A percentile compares a stretch with the other conserved stretches of the same genome.
Conservation (phyloP, 768 basidiomycete species). For the Tubosaeta sp. region DNA sequence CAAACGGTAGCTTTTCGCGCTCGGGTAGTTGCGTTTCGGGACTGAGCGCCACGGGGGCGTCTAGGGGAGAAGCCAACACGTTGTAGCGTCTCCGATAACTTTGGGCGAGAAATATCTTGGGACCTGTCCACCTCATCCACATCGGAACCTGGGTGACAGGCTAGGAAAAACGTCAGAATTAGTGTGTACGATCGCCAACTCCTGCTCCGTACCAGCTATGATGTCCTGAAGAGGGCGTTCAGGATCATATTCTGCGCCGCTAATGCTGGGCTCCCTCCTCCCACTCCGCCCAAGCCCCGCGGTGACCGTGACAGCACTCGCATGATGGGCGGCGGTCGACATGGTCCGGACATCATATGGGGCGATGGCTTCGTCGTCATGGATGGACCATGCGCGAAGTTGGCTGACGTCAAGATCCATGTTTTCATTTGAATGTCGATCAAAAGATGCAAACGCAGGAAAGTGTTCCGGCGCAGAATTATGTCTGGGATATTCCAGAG, state of each 20-base stretch:
- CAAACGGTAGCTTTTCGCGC: slow-evolving; percentile 26
- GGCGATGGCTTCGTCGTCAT: slow-evolving; percentile 62
- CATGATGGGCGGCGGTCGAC: slow-evolving; percentile 87
- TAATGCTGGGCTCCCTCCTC: slow-evolving; percentile 55
- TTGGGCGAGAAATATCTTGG: slow-evolving; percentile 48
- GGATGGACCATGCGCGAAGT: slow-evolving; percentile 55
- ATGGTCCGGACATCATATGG: slow-evolving; percentile 68
- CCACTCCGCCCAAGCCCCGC: slow-evolving; percentile 62
- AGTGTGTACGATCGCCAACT: background rate
- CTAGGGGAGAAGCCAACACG: slow-evolving; percentile 71
- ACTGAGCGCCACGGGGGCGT: slow-evolving; percentile 54
- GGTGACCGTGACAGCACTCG: slow-evolving; percentile 79
- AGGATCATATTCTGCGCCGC: slow-evolving; percentile 83
- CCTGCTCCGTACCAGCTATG: slow-evolving; percentile 48
- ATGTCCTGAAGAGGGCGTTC: slow-evolving; percentile 74
- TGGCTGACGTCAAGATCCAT: slow-evolving; percentile 52
- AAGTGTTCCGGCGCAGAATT: slow-evolving; percentile 54
- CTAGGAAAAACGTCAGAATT: slow-evolving; percentile 22
- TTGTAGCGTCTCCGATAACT: slow-evolving; percentile 66
- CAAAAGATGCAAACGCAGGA: slow-evolving; percentile 58
- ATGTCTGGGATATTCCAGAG: slow-evolving; percentile 71
- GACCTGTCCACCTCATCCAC: slow-evolving; percentile 45
- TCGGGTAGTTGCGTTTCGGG: slow-evolving; percentile 32
- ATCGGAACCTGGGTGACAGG: slow-evolving; percentile 46
- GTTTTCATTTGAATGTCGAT: slow-evolving; percentile 51